These are phyloP conservation scores for Magnolia sinica DNA, from an alignment of 164 flowering plant species.

Conservation along the genomic window DNA sequence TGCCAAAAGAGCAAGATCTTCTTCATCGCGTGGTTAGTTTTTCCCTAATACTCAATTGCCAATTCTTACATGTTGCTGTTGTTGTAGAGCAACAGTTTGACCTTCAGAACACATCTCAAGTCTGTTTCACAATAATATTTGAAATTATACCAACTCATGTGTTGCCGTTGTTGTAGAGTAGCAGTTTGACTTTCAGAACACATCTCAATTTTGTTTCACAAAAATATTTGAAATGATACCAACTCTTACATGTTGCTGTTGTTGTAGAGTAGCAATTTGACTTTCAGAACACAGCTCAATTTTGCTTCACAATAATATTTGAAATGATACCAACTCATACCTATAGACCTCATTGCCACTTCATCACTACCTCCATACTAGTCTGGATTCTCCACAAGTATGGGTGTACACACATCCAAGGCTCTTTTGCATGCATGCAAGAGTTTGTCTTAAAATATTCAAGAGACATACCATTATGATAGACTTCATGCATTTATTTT, in stretches of 20 bases:
- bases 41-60: not conserved
- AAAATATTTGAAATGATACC: not conserved
- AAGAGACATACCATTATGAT: too few species aligned
- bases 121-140: not conserved
- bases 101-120: not conserved
- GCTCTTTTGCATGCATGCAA: too few species aligned
- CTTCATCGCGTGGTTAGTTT: conserved; percentile 77
- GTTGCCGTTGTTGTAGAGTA: not conserved
- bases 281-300: not conserved
- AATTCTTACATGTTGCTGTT: not conserved
- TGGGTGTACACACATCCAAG: too few species aligned
- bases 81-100: not conserved
- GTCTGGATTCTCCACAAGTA: not conserved
- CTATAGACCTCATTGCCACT: not conserved
- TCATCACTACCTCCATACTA: not conserved
- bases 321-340: not conserved
- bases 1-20: conserved; percentile 93
- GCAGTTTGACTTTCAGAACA: not conserved
- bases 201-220: not conserved
- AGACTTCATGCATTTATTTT: too few species aligned
- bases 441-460: too few species aligned
- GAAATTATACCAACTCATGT: not conserved
- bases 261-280: not conserved
- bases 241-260: not conserved
- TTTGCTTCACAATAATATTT: not conserved